Conservation (phyloP, 805 yeast species). For the Middelhovenomyces tepae region DNA sequence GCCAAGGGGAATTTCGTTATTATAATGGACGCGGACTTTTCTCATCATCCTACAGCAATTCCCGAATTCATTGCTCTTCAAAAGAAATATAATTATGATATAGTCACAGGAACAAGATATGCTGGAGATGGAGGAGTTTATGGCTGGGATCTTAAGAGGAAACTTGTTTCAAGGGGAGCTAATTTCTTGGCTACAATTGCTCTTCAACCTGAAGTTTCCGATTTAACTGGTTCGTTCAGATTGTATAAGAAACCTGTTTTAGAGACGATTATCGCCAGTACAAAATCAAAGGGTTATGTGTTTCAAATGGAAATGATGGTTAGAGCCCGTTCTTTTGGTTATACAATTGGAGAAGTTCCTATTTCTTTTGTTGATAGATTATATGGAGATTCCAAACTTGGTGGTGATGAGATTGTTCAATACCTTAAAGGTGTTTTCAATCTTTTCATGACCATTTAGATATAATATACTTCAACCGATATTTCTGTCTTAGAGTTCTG, state of each 20-base stretch:
- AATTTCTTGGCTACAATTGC: constrained; percentile 66
- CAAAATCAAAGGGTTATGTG: constrained; percentile 70
- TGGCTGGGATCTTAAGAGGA: constrained; percentile 78
- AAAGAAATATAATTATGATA: constrained; percentile 30
- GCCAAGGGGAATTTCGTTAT: constrained; percentile 68
- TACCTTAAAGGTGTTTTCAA: constrained; percentile 71
- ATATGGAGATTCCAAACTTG: constrained; percentile 70
- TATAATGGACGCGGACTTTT: constrained; percentile 79
- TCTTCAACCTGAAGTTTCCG: constrained; percentile 63
- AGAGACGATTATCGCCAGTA: constrained; percentile 54
- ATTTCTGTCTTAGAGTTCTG: no score
- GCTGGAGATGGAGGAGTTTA: constrained; percentile 77
- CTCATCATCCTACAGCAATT: constrained; percentile 73
- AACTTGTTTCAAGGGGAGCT: constrained; percentile 71
- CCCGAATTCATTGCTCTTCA: constrained; percentile 67
- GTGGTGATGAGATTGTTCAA: constrained; percentile 74
- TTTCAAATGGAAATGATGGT: constrained; percentile 89
- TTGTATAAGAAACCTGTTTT: constrained; percentile 63
- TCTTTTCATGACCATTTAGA: constrained; percentile 54
- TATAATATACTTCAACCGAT: no score
- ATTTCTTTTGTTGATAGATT: constrained; percentile 70
- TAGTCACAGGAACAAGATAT: constrained; percentile 52
- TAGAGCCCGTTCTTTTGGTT: constrained; percentile 67
- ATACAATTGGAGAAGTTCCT: constrained; percentile 69
- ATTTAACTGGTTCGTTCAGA: constrained; percentile 70